A percentile compares a stretch with the other conserved stretches of the same genome.
These are phyloP conservation scores for Xylariaceae sp. DNA, from an alignment of 2,329 filamentous ascomycete species.

Conservation along the genomic window DNA sequence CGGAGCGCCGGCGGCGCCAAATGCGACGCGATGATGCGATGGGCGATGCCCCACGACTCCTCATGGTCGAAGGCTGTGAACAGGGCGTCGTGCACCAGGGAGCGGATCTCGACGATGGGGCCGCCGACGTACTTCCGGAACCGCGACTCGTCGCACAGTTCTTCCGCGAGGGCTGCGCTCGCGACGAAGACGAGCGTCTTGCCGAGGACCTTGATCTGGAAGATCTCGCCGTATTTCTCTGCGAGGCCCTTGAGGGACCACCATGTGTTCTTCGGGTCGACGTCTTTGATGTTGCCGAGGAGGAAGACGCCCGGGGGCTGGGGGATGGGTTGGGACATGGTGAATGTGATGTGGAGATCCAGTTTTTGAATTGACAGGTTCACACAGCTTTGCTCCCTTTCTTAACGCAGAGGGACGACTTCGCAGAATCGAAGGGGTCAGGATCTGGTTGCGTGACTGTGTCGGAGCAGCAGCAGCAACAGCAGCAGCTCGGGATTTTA, in stretches of 20 bases:
- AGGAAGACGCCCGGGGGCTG: conserved; percentile 46
- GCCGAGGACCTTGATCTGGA: conserved; percentile 39
- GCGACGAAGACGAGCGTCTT: conserved; percentile 40
- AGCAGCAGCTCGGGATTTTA: too few relatives aligned
- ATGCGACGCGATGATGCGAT: conserved; percentile 47
- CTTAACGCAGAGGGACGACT: not conserved
- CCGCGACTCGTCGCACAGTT: conserved; percentile 47
- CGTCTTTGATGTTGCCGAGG: conserved; percentile 47
- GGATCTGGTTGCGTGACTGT: not conserved
- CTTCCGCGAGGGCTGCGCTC: conserved; percentile 38
- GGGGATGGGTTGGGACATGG: conserved; percentile 45
- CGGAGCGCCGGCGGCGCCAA: conserved; percentile 34
- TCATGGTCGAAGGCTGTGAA: conserved; percentile 49
- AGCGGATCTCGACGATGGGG: conserved; percentile 48
- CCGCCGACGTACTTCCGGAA: conserved; percentile 52
- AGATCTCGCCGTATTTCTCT: conserved; percentile 44
- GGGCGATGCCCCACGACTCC: conserved; percentile 45
- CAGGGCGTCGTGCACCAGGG: conserved; percentile 45
- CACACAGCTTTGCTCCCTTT: not conserved
- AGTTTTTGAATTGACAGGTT: not conserved
- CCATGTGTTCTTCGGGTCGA: conserved; percentile 46
- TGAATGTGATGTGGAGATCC: not conserved
- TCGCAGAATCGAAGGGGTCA: not conserved
- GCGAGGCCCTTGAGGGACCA: conserved; percentile 44
- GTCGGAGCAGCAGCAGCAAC: not conserved